Base-by-base conservation (phyloP, 2,329 filamentous ascomycete genomes). In the Fusarium anguioides region DNA sequence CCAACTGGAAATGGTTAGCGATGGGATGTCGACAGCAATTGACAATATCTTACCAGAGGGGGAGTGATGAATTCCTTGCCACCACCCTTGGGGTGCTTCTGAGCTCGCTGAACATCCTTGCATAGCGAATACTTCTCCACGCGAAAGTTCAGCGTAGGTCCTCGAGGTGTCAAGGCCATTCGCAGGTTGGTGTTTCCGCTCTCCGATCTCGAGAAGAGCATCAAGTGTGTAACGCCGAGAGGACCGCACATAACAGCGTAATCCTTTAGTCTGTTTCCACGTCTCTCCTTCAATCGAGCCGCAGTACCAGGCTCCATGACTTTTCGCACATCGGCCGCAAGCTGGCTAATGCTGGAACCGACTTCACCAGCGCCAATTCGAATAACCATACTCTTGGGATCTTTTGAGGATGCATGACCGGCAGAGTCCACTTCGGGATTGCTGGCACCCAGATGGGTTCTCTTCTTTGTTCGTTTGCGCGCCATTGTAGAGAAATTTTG, bases 301-400 rank as follows among this genome's bases (percentile, higher is more conserved):
- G 96, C 96, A 6, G 96, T 99, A 52, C 94, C 92, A 2, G 96
- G 96, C 80, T 98, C 94, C 94, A 99, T 97, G 82, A 98, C 95
- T 54, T 86, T 86, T 72, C 96, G 89, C 60, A 98, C 92, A 81
- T 99, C 96, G 72, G 91, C 89, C 21, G 95, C 94, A 72, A 99
- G 84, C 81, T 98, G 94, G 77, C 91, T 95, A 73, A 99, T 87
- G 77, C 92, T 97, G 60, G 93, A 88, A 58, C 96, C 96, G 50
- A 99, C 93, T 76, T 97, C 93, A 74, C 94, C 92, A 72, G 94
- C 95, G 73, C 96, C 96, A 74, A 97, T 94, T 71, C 96, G 92
- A 79, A 99, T 97, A 59, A 99, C 95, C 95, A 99, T 97, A 77
- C 91, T 96, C 85, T 97, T 97, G 31, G 96, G 96, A 49, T 89